Evolutionary conservation across 441 rosid species (phyloP).

Genomic region (Populus hybrid): DNA sequence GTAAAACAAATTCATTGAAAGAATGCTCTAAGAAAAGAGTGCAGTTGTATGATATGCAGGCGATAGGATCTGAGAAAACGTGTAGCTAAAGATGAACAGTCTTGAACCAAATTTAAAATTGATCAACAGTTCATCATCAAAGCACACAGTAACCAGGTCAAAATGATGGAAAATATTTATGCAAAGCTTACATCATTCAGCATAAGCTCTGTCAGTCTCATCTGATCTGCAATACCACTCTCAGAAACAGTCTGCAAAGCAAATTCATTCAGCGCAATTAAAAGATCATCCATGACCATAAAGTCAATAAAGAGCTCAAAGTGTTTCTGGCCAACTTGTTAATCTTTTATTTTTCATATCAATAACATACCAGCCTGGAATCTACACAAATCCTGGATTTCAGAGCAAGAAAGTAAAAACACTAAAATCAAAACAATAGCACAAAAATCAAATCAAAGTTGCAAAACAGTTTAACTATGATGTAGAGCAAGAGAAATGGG

Average conservation of each 20-base stretch:
- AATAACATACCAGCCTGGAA: not conserved
- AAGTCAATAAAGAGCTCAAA: not conserved
- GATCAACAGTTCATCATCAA: not conserved
- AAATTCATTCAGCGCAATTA: constrained; percentile 18
- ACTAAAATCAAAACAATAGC: not conserved
- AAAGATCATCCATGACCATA: constrained; percentile 1
- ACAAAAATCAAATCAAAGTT: not conserved
- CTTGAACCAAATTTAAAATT: constrained; percentile 5
- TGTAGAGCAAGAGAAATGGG: not conserved
- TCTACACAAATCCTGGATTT: not conserved
- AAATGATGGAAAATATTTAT: not conserved
- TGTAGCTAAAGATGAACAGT: not conserved
- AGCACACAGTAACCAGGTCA: constrained; percentile 4
- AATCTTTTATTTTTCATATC: not conserved
- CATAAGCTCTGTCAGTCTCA: constrained; percentile 76
- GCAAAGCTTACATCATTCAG: constrained; percentile 73
- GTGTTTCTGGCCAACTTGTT: not conserved
- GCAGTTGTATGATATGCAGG: not conserved
- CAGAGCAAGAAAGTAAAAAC: not conserved
- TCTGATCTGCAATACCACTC: constrained; percentile 90
- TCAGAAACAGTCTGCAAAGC: constrained; percentile 81
- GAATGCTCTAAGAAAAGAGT: not conserved
- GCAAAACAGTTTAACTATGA: not conserved
- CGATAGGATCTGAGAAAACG: not conserved
- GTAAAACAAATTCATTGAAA: not conserved